Evolutionary conservation across 331 rosid genomes (phyloP), one percentile per base, ranked within the genome.

Genomic region (Stylosanthes scabra): DNA sequence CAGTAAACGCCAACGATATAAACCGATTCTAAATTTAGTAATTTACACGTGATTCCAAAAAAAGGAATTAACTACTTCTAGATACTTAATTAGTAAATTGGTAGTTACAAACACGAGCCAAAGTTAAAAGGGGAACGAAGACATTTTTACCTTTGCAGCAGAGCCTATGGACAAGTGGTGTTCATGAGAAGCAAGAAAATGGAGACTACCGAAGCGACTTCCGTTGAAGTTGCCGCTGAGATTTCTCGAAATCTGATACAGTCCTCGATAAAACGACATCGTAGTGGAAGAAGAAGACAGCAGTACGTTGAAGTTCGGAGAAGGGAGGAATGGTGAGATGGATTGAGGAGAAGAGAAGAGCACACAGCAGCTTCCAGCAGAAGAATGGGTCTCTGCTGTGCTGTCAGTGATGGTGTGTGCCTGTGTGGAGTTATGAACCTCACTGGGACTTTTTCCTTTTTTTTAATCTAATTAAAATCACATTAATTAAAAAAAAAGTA

Each of bases 231-330:
- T 50, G 47, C 71, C 69, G 83, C 74, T 78, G 44, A 59, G 84
- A 76, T 89, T 82, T 86, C 80, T 78, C 7, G 88, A 81, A 59
- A 86, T 68, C 85, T 88, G 87, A 69, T 83, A 87, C 66, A 88
- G 40, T 39, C 83, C 90, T 13, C 88, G 81, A 47, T 71, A 76
- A 74, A 88, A 83, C 2, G 84, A 9, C 99, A 91, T 94, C 80
- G 58, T 83, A 37, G 4, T 14, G 10, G 44, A 56, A 44, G 66
- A 56, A 76, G 51, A 29, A 11, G n/a, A n/a, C n/a, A n/a, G n/a
- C n/a, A n/a, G n/a, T n/a, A n/a, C n/a, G n/a, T n/a, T n/a, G n/a
- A n/a, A n/a, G n/a, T n/a, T n/a, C n/a, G n/a, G n/a, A n/a, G n/a
- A n/a, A n/a, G n/a, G 37, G 37, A 0, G 37, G 37, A 31, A 4